A percentile compares a stretch with the other conserved stretches of the same genome.
Evolutionary conservation across 305 asterid species (phyloP).

Genomic region (Fraxinus ornus): DNA sequence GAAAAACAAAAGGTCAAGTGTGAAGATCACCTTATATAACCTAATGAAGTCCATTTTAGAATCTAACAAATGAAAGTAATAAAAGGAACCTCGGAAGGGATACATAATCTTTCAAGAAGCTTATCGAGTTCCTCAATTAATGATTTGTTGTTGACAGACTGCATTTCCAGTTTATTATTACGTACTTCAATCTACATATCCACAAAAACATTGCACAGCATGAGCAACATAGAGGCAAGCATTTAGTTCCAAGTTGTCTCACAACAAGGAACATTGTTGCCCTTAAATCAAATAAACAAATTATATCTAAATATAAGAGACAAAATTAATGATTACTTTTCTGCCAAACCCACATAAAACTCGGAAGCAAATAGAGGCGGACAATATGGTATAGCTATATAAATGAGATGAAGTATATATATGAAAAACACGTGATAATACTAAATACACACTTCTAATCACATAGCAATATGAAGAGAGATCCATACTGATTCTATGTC

Average conservation of each 20-base stretch:
- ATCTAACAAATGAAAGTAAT: background rate
- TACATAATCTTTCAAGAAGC: slow-evolving; percentile 83
- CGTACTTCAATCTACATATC: slow-evolving; percentile 86
- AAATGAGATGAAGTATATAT: slow-evolving; percentile 11
- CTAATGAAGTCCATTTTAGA: slow-evolving; percentile 17
- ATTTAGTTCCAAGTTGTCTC: slow-evolving; percentile 11
- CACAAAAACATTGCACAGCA: slow-evolving; percentile 20
- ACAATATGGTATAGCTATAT: background rate
- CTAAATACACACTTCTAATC: slow-evolving; percentile 19
- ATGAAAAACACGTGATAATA: background rate
- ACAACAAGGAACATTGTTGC: background rate
- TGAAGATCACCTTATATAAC: slow-evolving; percentile 12
- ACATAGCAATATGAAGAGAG: slow-evolving; percentile 24
- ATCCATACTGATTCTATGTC: slow-evolving; percentile 86
- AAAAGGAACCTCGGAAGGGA: slow-evolving; percentile 80
- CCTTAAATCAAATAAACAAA: slow-evolving; percentile 1
- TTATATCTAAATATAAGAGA: slow-evolving; percentile 8
- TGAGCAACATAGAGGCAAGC: slow-evolving; percentile 30
- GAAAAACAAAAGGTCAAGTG: slow-evolving; percentile 1
- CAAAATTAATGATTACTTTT: slow-evolving; percentile 1
- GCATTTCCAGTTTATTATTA: slow-evolving; percentile 96
- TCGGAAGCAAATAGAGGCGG: slow-evolving; percentile 22
- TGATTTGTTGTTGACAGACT: slow-evolving; percentile 82
- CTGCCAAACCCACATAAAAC: slow-evolving; percentile 4
- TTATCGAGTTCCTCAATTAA: slow-evolving; percentile 89